phyloP scores from a whole-genome alignment of 768 basidiomycete species.

The Rhodosporidiobolus sp. region DNA sequence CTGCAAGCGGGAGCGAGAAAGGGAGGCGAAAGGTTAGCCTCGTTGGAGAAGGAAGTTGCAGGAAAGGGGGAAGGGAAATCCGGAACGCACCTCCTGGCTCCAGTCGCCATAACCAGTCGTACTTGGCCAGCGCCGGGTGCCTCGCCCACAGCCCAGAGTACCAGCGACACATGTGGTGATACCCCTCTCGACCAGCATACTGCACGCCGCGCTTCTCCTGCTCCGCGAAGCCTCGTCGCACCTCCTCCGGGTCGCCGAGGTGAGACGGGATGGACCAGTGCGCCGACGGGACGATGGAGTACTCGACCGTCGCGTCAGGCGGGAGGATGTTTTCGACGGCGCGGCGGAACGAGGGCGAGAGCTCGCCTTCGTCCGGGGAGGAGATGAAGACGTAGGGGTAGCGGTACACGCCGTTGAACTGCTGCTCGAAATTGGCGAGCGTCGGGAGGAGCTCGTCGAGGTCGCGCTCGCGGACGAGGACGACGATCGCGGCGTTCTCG shows the following conservation, averaged over 20 bases:
- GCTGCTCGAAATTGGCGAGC: conserved; percentile 35
- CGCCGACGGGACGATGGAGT: conserved; percentile 15
- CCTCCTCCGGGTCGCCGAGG: conserved; percentile 7
- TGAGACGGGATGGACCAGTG: conserved; percentile 28
- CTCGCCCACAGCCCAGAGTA: conserved; percentile 31
- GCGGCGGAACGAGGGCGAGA: conserved; percentile 2
- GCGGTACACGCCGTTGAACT: conserved; percentile 36
- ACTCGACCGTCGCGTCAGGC: not conserved
- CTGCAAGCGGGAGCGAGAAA: not conserved
- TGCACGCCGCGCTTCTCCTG: conserved; percentile 27
- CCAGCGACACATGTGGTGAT: conserved; percentile 36
- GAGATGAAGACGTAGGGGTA: conserved; percentile 37
- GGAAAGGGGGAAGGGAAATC: not conserved
- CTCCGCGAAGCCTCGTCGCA: conserved; percentile 15
- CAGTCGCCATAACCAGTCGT: conserved; percentile 30
- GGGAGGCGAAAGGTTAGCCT: no score
- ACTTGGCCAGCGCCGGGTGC: conserved; percentile 7
- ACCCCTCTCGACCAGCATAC: conserved; percentile 36
- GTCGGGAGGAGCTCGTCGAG: conserved; percentile 37
- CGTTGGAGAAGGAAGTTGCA: no score
- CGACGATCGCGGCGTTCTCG: conserved; percentile 37
- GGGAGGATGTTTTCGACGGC: conserved; percentile 8
- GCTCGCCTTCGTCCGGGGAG: conserved; percentile 9
- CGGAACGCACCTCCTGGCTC: conserved; percentile 26
- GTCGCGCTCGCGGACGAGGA: conserved; percentile 37